phyloP scores from a whole-genome alignment of 2,329 filamentous ascomycete species.

The Sarocladium oryzae region DNA sequence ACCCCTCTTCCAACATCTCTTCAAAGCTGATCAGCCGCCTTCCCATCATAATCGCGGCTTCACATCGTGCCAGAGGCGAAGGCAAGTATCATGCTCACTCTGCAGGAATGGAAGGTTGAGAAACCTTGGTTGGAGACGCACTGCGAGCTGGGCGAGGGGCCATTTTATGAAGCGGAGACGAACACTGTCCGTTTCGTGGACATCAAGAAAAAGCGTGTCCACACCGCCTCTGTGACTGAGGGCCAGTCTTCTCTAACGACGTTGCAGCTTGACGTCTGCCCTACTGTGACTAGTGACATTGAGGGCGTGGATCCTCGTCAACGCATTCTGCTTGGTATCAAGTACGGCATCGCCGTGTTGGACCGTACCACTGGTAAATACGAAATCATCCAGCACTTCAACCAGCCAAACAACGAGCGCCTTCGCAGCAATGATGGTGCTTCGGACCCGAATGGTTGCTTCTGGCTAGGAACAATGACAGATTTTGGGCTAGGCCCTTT shows the following conservation, averaged over 20 bases:
- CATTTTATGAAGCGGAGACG: conserved; percentile 62
- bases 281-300: conserved; percentile 73
- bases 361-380: conserved; percentile 54
- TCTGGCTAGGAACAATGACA: conserved; percentile 85
- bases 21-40: background rate
- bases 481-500: conserved; percentile 56
- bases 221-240: conserved; percentile 59
- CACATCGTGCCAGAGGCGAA: background rate
- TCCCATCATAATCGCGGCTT: background rate
- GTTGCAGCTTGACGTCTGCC: conserved; percentile 45
- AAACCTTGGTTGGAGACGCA: conserved; percentile 52
- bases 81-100: conserved; percentile 24
- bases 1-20: background rate
- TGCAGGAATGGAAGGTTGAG: conserved; percentile 45
- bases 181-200: conserved; percentile 73
- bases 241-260: conserved; percentile 60
- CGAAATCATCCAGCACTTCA: conserved; percentile 46
- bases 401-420: conserved; percentile 38
- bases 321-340: conserved; percentile 70
- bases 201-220: conserved; percentile 70
- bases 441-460: conserved; percentile 71
- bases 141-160: conserved; percentile 66
- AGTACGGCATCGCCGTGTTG: conserved; percentile 74
- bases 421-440: conserved; percentile 76
- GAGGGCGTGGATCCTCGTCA: conserved; percentile 53